phyloP scores from a whole-genome alignment of 495 filamentous ascomycete genomes.

The Penicillium nucicola region DNA sequence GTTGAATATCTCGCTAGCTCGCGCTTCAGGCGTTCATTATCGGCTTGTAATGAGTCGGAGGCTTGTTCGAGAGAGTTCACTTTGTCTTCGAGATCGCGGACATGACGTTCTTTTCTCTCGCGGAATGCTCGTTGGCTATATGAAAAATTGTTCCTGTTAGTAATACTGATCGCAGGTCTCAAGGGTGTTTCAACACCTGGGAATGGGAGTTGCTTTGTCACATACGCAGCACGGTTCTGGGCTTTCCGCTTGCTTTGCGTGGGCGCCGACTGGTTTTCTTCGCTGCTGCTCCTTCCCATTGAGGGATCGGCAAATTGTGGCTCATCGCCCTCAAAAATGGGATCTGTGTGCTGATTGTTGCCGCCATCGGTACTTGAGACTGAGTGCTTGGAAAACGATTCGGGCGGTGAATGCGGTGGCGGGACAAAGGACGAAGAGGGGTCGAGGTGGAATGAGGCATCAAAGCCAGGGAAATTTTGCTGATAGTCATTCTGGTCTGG shows the following conservation, averaged over 20 bases:
- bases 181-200: neutral
- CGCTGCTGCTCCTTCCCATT: slow-evolving; percentile 47
- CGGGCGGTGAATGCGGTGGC: slow-evolving; percentile 44
- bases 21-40: slow-evolving; percentile 82
- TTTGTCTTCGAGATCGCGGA: slow-evolving; percentile 87
- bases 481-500: slow-evolving; percentile 17
- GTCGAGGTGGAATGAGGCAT: slow-evolving; percentile 35
- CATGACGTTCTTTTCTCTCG: slow-evolving; percentile 92
- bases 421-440: slow-evolving; percentile 29
- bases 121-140: slow-evolving; percentile 91
- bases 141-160: neutral
- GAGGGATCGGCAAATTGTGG: slow-evolving; percentile 22
- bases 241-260: slow-evolving; percentile 87
- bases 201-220: slow-evolving; percentile 22
- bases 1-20: slow-evolving; percentile 76
- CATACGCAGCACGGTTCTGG: slow-evolving; percentile 95
- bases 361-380: slow-evolving; percentile 29
- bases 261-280: slow-evolving; percentile 68
- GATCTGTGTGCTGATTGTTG: slow-evolving; percentile 17
- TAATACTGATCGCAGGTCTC: neutral
- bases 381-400: slow-evolving; percentile 41
- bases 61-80: slow-evolving; percentile 67
- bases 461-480: slow-evolving; percentile 38
- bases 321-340: slow-evolving; percentile 32
- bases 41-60: slow-evolving; percentile 53